Conservation (phyloP, 164 flowering plant genomes). For the Dillenia turbinata region DNA sequence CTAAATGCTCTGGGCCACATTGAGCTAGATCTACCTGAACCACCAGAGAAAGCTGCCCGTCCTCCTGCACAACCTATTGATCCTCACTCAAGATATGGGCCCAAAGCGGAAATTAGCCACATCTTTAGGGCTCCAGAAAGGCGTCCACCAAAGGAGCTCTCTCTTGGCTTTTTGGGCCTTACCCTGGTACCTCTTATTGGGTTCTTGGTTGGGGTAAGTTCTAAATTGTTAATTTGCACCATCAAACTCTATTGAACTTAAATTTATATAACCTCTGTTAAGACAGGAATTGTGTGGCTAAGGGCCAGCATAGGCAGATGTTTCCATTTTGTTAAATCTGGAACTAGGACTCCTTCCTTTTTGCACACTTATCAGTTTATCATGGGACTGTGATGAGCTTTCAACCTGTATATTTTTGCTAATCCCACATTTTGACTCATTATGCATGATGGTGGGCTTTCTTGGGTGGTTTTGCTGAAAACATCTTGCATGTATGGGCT, state of each 20-base stretch:
- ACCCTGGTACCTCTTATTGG: slow-evolving; percentile 67
- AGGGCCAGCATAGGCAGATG: not conserved
- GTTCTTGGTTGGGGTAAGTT: slow-evolving; percentile 84
- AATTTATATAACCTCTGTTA: too few relatives aligned
- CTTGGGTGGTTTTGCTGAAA: too few relatives aligned
- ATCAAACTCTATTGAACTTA: not conserved
- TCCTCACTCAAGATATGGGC: slow-evolving; percentile 65
- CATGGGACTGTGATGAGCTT: too few relatives aligned
- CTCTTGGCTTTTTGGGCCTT: slow-evolving; percentile 78
- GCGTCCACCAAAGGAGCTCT: slow-evolving; percentile 76
- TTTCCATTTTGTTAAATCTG: not conserved
- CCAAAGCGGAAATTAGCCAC: slow-evolving; percentile 83
- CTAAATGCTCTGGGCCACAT: slow-evolving; percentile 58
- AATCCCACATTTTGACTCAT: too few relatives aligned
- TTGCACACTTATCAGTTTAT: too few relatives aligned
- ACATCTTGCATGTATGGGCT: too few relatives aligned
- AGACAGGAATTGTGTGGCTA: too few relatives aligned
- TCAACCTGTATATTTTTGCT: too few relatives aligned
- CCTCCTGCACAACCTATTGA: slow-evolving; percentile 76
- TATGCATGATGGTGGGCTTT: too few relatives aligned
- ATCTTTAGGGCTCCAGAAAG: slow-evolving; percentile 88
- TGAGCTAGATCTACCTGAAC: slow-evolving; percentile 90
- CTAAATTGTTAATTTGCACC: not conserved
- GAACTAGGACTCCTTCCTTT: too few relatives aligned
- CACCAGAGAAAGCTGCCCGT: slow-evolving; percentile 86